phyloP scores from a whole-genome alignment of 306 rosid species.

The Dalbergia cochinchinensis region DNA sequence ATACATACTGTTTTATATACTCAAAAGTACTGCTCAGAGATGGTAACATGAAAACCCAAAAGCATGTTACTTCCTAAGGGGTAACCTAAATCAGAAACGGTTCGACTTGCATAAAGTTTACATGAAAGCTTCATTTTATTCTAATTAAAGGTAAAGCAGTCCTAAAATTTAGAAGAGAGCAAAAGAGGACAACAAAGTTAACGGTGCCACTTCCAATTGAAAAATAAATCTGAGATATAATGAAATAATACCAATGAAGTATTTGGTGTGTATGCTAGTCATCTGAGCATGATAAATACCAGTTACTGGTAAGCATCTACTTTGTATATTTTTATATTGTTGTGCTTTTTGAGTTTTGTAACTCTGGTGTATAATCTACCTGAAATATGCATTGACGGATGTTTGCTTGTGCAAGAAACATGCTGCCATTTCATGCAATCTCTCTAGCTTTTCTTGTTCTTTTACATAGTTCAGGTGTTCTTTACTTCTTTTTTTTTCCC shows the following conservation, averaged over 20 bases:
- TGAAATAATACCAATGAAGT: slow-evolving; percentile 7
- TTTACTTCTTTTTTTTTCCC: not conserved
- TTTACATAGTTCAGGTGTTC: not conserved
- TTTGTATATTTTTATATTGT: not conserved
- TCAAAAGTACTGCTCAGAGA: not conserved
- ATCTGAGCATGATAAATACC: slow-evolving; percentile 13
- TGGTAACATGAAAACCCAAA: not conserved
- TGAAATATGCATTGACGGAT: slow-evolving; percentile 37
- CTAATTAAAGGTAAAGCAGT: not conserved
- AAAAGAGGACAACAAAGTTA: slow-evolving; percentile 11
- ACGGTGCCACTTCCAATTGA: not conserved
- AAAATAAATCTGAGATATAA: slow-evolving; percentile 25
- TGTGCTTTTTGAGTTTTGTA: slow-evolving; percentile 9
- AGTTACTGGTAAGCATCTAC: not conserved
- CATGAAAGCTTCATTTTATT: slow-evolving; percentile 9
- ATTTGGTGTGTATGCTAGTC: slow-evolving; percentile 14
- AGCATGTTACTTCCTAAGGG: not conserved
- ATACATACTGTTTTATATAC: not conserved
- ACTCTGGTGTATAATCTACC: slow-evolving; percentile 5
- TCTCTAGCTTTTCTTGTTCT: not conserved
- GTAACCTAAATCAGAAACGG: not conserved
- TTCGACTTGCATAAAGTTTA: not conserved
- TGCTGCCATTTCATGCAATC: slow-evolving; percentile 4
- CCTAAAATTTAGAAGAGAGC: slow-evolving; percentile 2
- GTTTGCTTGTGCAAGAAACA: slow-evolving; percentile 21